Evolutionary conservation across 371 early-diverging fungal species (phyloP).

Genomic region (Mucor circinelloides): DNA sequence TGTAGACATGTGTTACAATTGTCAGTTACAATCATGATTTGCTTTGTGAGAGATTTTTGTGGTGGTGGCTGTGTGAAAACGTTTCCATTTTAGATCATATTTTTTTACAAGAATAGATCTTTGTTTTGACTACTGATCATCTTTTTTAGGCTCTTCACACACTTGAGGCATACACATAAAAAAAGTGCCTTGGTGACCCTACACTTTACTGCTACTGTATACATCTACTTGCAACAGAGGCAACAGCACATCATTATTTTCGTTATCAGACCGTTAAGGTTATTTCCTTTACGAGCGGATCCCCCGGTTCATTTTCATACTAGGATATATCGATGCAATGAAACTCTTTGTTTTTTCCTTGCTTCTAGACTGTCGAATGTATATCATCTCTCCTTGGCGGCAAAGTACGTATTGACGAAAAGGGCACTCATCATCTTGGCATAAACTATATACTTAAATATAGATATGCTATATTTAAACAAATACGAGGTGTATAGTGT

Average conservation of each 20-base stretch:
- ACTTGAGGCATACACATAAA: background rate
- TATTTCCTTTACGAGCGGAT: background rate
- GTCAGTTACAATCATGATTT: background rate
- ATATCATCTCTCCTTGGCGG: background rate
- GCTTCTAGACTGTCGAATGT: background rate
- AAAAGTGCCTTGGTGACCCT: slow-evolving; percentile 1
- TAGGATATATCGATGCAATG: background rate
- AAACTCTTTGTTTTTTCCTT: background rate
- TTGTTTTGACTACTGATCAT: background rate
- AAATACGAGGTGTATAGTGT: background rate
- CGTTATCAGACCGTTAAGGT: background rate
- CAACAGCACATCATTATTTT: background rate
- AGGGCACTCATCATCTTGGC: background rate
- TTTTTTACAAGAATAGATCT: slow-evolving; percentile 9
- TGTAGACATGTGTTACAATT: background rate
- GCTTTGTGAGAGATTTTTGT: background rate
- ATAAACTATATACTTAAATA: background rate
- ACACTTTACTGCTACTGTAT: background rate
- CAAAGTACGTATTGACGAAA: background rate
- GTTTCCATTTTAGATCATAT: slow-evolving; percentile 1
- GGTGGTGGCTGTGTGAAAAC: slow-evolving; percentile 11
- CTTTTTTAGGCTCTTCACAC: slow-evolving; percentile 1
- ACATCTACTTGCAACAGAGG: background rate
- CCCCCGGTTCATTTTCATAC: background rate
- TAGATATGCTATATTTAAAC: background rate